A percentile compares a stretch with the other conserved stretches of the same genome.
Conservation (phyloP, 164 flowering plant genomes). For the Warburgia ugandensis region DNA sequence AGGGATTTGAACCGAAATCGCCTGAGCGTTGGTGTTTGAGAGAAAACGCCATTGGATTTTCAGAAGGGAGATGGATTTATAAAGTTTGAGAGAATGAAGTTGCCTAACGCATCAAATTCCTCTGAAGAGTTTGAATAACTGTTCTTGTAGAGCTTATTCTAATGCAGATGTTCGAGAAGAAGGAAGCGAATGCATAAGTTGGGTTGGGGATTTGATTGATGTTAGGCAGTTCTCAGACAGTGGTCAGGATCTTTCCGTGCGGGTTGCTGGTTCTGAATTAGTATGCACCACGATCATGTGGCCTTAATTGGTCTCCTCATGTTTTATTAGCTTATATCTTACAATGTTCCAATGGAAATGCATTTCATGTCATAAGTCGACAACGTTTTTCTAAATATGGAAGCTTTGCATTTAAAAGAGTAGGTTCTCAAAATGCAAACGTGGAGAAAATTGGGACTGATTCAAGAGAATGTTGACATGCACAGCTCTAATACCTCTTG, state of each 20-base stretch:
- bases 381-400: no score
- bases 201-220: constrained; percentile 27
- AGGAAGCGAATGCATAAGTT: constrained; percentile 16
- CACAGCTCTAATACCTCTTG: no score
- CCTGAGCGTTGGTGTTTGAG: not conserved
- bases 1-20: constrained; percentile 5
- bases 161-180: constrained; percentile 10
- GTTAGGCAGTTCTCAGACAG: constrained; percentile 4
- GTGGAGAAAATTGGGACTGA: no score
- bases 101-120: constrained; percentile 2
- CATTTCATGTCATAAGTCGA: no score
- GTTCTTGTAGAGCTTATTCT: constrained; percentile 31
- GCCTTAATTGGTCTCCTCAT: no score
- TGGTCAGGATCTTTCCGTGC: constrained; percentile 22
- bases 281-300: no score
- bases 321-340: no score
- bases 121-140: constrained; percentile 19
- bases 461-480: no score
- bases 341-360: no score
- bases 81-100: constrained; percentile 4
- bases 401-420: no score
- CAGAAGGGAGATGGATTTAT: constrained; percentile 7
- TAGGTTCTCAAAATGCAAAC: no score
- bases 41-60: not conserved
- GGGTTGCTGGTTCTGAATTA: constrained; percentile 20